A percentile compares a stretch with the other conserved stretches of the same genome.
Conservation (phyloP, 2,329 filamentous ascomycete genomes). For the Sclerotinia spermophila region DNA sequence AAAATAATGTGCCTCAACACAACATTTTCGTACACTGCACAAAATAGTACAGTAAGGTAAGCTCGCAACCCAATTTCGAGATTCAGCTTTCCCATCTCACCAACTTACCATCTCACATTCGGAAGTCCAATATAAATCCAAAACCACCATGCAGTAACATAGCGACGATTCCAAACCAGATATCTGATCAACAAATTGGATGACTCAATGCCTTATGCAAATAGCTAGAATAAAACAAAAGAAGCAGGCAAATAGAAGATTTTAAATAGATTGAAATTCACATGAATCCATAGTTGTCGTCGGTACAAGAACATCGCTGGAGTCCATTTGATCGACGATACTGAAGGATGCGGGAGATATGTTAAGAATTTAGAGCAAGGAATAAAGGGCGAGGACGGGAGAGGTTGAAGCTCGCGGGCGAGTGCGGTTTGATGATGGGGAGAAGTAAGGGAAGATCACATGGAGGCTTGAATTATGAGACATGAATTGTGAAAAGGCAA, state of each 20-base stretch:
- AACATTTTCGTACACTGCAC: not conserved
- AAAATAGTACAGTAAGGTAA: not conserved
- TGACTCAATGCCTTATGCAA: not conserved
- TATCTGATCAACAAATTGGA: not conserved
- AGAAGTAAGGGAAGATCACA: not conserved
- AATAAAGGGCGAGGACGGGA: not conserved
- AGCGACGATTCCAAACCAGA: not conserved
- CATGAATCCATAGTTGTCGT: not conserved
- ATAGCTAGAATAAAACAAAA: not conserved
- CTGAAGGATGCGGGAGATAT: not conserved
- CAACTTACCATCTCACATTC: not conserved
- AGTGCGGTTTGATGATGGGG: not conserved
- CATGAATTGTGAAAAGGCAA: not conserved
- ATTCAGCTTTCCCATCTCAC: not conserved
- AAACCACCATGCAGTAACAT: too few species aligned
- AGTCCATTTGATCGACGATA: not conserved
- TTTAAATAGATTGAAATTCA: not conserved
- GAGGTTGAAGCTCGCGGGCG: not conserved
- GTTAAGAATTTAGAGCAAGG: not conserved
- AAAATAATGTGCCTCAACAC: not conserved
- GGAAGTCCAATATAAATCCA: not conserved
- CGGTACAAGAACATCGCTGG: not conserved
- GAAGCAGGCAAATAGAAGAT: not conserved
- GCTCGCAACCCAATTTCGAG: not conserved
- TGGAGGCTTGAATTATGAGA: not conserved